Evolutionary conservation across 768 basidiomycete genomes (phyloP).

Genomic region (Chalciporus piperatus): DNA sequence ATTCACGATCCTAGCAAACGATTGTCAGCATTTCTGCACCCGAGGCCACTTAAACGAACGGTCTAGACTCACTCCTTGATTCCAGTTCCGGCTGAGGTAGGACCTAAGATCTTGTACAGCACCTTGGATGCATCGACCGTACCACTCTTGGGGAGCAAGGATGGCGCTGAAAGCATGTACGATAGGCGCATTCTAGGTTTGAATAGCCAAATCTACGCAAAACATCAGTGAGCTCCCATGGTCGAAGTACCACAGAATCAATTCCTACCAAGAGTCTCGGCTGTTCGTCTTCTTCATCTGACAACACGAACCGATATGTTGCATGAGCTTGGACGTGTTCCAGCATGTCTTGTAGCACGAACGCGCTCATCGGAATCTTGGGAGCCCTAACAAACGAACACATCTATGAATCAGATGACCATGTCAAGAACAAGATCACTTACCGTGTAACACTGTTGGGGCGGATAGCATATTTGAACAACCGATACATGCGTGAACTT

Average conservation of each 20-base stretch:
- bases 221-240: neutral
- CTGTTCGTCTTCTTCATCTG: constrained; percentile 83
- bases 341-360: constrained; percentile 86
- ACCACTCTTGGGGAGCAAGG: constrained; percentile 57
- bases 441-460: constrained; percentile 66
- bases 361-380: constrained; percentile 73
- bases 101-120: constrained; percentile 75
- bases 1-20: constrained; percentile 46
- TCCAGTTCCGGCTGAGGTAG: constrained; percentile 49
- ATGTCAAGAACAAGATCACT: constrained; percentile 28
- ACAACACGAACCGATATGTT: constrained; percentile 85
- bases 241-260: neutral
- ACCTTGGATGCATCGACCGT: constrained; percentile 78
- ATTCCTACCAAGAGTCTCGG: constrained; percentile 71
- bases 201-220: constrained; percentile 86
- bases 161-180: constrained; percentile 56
- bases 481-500: constrained; percentile 51
- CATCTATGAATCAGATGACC: neutral
- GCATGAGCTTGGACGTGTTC: constrained; percentile 92
- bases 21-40: constrained; percentile 1
- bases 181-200: constrained; percentile 83
- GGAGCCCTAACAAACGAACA: constrained; percentile 27
- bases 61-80: constrained; percentile 21
- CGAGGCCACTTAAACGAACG: neutral
- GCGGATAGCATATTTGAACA: constrained; percentile 83